A percentile compares a stretch with the other conserved stretches of the same genome.
Evolutionary conservation across 306 rosid species (phyloP).

Genomic region (Senna siamea): DNA sequence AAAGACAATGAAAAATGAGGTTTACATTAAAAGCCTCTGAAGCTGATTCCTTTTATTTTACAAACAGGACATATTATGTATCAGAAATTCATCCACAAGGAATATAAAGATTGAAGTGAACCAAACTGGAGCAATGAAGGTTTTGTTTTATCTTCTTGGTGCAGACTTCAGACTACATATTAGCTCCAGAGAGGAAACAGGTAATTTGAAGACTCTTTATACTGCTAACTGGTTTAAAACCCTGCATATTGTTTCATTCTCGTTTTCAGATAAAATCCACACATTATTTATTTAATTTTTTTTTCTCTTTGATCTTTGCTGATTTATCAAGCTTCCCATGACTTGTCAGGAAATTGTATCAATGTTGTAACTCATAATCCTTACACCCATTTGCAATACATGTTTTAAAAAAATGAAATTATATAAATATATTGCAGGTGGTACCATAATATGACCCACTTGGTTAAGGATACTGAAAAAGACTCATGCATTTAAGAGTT

Average conservation of each 20-base stretch:
- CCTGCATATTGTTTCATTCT: not conserved
- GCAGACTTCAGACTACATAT: too few relatives aligned
- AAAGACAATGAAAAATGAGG: not conserved
- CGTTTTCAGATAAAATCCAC: not conserved
- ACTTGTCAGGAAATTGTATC: conserved; percentile 5
- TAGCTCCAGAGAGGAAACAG: conserved; percentile 14
- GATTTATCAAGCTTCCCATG: not conserved
- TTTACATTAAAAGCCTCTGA: not conserved
- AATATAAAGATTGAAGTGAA: conserved; percentile 1
- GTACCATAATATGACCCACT: not conserved
- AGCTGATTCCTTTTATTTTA: not conserved
- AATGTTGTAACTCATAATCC: not conserved
- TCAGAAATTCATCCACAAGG: not conserved
- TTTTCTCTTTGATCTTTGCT: not conserved
- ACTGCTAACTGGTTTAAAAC: not conserved
- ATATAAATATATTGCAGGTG: not conserved
- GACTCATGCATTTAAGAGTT: not conserved
- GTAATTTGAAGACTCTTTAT: not conserved
- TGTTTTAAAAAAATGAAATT: not conserved
- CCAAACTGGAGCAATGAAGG: too few relatives aligned
- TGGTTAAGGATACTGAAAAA: not conserved
- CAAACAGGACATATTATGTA: conserved; percentile 1
- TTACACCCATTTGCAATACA: not conserved
- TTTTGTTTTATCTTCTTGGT: not conserved
- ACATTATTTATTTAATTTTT: too few relatives aligned